Base-by-base conservation (phyloP, 495 filamentous ascomycete species). In the Tuber melanosporum region DNA sequence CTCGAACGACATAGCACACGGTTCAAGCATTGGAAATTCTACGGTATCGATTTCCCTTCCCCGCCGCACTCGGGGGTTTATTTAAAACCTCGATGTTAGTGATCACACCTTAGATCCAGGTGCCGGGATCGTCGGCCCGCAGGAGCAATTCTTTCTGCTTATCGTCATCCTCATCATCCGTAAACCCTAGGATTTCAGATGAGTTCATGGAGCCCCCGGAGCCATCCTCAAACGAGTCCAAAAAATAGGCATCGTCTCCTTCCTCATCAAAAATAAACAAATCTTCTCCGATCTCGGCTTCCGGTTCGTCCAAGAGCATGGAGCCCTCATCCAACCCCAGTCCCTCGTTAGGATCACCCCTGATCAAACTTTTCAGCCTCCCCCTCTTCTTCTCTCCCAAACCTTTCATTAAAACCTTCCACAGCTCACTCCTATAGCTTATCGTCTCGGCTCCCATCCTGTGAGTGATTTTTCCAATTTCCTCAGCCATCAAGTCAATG, bases 331-430 rank as follows among this genome's bases (percentile, higher is more conserved):
- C 44, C 44, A 44, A 57, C 36, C 41, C 20, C 42, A 74, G 22
- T 14, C 32, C 46, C 12, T 69, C 72, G 22, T 74, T 71, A 41
- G 72, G 42, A 71, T 49, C 43, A 19, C 19, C 57, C 14, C 10
- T 44, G 1, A 75, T 70, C 47, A 80, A 76, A 69, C 77, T 76
- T 43, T 57, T 80, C 47, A 80, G 41, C 20, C 20, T 32, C 20
- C 70, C 57, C 42, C 62, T 45, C 19, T 76, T 79, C 45, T 49
- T 80, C 73, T 20, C 46, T 43, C 43, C 71, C 57, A 76, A 69
- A 49, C 41, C 71, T 8, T 71, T 47, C 46, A 80, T 14, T 26
- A 80, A 62, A 22, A 76, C 71, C n/a, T 32, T 42, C 78, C 78
- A 80, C 3, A 76, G 9, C 15, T 52, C 62, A 19, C 19, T 71